A percentile compares a stretch with the other conserved stretches of the same genome.
Conservation (phyloP, 257 asterid genomes). For the Jacaranda mimosifolia region DNA sequence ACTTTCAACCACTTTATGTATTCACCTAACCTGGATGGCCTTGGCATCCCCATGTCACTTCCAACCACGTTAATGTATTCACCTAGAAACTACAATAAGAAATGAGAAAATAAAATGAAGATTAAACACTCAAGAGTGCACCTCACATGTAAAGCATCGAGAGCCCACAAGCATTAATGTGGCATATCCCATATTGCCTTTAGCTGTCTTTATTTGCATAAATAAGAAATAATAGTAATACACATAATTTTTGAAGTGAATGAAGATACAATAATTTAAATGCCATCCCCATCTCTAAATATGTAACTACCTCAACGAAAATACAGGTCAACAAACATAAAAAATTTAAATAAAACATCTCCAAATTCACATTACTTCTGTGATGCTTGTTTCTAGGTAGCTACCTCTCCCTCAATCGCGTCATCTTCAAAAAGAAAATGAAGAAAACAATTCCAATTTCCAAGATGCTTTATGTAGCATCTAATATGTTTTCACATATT, state of each 20-base stretch:
- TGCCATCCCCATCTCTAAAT: background rate
- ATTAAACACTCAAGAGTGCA: background rate
- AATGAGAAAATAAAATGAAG: background rate
- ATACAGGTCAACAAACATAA: background rate
- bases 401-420: background rate
- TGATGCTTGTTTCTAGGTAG: background rate
- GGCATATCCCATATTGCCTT: background rate
- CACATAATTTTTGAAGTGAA: background rate
- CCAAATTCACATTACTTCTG: background rate
- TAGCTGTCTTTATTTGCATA: background rate
- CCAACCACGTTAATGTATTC: background rate
- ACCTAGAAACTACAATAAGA: background rate
- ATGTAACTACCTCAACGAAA: background rate
- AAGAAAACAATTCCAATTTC: background rate
- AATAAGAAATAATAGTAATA: background rate
- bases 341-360: background rate
- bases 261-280: conserved; percentile 4
- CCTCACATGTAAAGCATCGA: background rate
- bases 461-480: background rate
- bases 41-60: background rate
- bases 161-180: background rate
- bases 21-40: too few relatives aligned
- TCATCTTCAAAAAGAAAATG: background rate
- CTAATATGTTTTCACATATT: background rate
- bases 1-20: too few relatives aligned